phyloP scores from a whole-genome alignment of 2,329 filamentous ascomycete genomes.

The Parastagonospora avenae region DNA sequence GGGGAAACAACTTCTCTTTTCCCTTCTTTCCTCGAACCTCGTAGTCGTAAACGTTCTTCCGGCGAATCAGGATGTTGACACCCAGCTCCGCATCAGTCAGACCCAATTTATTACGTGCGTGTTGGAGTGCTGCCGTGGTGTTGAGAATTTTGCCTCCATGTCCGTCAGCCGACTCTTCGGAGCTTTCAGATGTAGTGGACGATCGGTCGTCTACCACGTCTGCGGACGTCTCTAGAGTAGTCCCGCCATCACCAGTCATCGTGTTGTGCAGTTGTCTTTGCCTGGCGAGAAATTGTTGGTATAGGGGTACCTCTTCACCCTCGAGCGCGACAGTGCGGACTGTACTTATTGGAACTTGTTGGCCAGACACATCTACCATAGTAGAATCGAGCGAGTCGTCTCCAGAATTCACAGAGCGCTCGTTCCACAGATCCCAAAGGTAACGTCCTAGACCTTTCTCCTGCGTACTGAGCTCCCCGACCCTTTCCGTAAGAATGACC shows the following conservation, averaged over 20 bases:
- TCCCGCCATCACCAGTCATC: conserved; percentile 67
- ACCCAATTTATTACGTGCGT: conserved; percentile 78
- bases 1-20: conserved; percentile 88
- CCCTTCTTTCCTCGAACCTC: conserved; percentile 91
- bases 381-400: conserved; percentile 50
- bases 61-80: conserved; percentile 85
- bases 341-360: conserved; percentile 33
- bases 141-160: conserved; percentile 86
- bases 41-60: conserved; percentile 90
- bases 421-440: conserved; percentile 67
- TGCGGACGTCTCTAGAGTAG: conserved; percentile 69
- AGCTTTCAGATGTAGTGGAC: conserved; percentile 82
- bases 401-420: conserved; percentile 25
- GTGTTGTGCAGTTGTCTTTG: conserved; percentile 87
- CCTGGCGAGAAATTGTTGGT: conserved; percentile 91
- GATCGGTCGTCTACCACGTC: conserved; percentile 83
- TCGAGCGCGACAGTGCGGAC: conserved; percentile 67
- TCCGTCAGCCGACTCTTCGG: conserved; percentile 79
- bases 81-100: conserved; percentile 89
- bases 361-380: conserved; percentile 69
- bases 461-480: conserved; percentile 49
- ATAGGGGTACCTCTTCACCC: conserved; percentile 76
- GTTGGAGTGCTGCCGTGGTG: conserved; percentile 81
- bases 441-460: conserved; percentile 65
- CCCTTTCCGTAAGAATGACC: conserved; percentile 82